Percentiles rank a stretch among this genome's conserved stretches.
Conservation (phyloP, 2,329 filamentous ascomycete species). For the Ceratocystis papillata region DNA sequence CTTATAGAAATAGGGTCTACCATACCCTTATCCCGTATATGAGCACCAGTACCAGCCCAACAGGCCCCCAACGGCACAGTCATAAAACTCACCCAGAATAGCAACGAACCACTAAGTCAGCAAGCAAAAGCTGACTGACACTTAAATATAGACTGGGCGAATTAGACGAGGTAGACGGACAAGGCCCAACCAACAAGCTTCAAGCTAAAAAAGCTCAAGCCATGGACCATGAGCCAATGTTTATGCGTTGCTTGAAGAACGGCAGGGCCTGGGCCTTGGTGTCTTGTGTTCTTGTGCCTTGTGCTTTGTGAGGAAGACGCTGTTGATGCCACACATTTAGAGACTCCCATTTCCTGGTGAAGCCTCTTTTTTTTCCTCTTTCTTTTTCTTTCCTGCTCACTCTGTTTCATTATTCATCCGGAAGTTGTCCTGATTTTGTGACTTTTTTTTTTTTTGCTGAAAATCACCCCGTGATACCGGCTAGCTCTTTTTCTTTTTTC, state of each 20-base stretch:
- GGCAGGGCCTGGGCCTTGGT: too few species aligned
- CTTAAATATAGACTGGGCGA: constrained; percentile 1
- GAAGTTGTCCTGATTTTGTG: neutral
- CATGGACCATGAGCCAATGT: neutral
- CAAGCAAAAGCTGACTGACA: neutral
- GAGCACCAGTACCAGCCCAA: neutral
- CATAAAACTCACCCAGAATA: neutral
- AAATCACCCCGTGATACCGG: neutral
- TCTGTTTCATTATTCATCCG: neutral
- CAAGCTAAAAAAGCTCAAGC: constrained; percentile 14
- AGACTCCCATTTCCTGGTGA: neutral
- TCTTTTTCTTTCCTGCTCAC: neutral
- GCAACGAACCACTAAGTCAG: neutral
- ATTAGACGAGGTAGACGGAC: constrained; percentile 10
- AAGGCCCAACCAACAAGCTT: constrained; percentile 1
- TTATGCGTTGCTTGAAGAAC: neutral
- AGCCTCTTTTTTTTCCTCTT: neutral
- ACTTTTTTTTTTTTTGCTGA: neutral
- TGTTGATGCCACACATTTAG: neutral
- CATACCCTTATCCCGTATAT: neutral
- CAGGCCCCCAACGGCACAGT: neutral
- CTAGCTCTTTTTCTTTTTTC: neutral
- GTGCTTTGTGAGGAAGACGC: too few species aligned
- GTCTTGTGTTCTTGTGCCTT: too few species aligned
- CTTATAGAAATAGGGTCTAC: neutral